A percentile compares a stretch with the other conserved stretches of the same genome.
Conservation (phyloP, 345 rosid genomes). For the Zanthoxylum bungeanum region DNA sequence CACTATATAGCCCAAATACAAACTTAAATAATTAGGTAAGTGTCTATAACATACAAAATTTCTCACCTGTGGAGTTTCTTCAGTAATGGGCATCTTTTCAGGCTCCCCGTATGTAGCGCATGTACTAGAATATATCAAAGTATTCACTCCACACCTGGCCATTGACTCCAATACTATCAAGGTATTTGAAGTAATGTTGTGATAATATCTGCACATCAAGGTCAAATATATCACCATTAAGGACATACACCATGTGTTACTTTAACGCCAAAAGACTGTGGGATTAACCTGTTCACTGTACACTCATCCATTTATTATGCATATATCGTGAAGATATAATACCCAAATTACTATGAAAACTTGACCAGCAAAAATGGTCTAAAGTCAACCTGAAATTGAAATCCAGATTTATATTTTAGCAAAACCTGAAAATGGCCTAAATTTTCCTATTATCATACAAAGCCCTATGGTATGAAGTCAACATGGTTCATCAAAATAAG, state of each 20-base stretch:
- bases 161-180: slow-evolving; percentile 84
- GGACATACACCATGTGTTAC: neutral
- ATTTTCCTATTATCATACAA: neutral
- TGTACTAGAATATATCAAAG: slow-evolving; percentile 95
- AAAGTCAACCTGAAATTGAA: no score
- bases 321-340: no score
- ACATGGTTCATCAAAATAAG: neutral
- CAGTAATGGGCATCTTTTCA: slow-evolving; percentile 89
- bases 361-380: no score
- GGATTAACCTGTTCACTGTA: no score
- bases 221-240: slow-evolving; percentile 6
- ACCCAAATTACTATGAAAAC: no score
- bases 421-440: no score
- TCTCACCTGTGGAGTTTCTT: slow-evolving; percentile 82
- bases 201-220: slow-evolving; percentile 71
- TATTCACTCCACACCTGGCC: slow-evolving; percentile 74
- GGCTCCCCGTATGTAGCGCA: slow-evolving; percentile 99
- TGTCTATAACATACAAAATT: neutral
- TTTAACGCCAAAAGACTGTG: no score
- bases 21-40: neutral
- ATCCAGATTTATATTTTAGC: no score
- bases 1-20: neutral
- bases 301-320: no score
- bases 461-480: neutral
- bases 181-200: slow-evolving; percentile 95